Conservation (phyloP, 2,329 filamentous ascomycete genomes). For the Thielaviopsis punctulata region DNA sequence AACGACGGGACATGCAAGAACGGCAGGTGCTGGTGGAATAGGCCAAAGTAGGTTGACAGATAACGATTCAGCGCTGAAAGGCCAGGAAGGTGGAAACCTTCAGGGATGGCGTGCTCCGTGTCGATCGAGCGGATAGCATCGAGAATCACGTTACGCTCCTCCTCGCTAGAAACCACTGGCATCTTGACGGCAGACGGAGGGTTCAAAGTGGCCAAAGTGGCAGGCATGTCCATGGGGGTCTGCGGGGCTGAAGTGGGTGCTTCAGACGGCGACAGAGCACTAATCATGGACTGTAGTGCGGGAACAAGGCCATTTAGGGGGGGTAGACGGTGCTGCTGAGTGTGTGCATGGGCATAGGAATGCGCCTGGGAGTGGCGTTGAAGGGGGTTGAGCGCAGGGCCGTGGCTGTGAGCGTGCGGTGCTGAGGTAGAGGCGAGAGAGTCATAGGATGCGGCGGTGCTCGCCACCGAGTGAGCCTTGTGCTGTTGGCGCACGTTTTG, state of each 20-base stretch:
- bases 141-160: slow-evolving; percentile 69
- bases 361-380: slow-evolving; percentile 33
- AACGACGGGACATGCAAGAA: slow-evolving; percentile 92
- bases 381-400: slow-evolving; percentile 32
- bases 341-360: slow-evolving; percentile 26
- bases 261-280: slow-evolving; percentile 46
- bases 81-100: slow-evolving; percentile 76
- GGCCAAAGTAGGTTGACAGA: slow-evolving; percentile 84
- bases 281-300: slow-evolving; percentile 53
- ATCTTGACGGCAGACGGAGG: slow-evolving; percentile 50
- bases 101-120: slow-evolving; percentile 63
- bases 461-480: slow-evolving; percentile 59
- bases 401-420: not conserved
- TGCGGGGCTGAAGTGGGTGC: slow-evolving; percentile 26
- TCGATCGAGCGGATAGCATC: slow-evolving; percentile 74
- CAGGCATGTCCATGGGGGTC: slow-evolving; percentile 14
- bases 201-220: slow-evolving; percentile 24
- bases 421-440: slow-evolving; percentile 33
- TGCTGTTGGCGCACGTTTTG: slow-evolving; percentile 45
- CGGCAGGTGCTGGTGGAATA: slow-evolving; percentile 92
- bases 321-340: slow-evolving; percentile 45
- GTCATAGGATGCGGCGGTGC: slow-evolving; percentile 49
- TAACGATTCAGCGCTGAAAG: slow-evolving; percentile 75
- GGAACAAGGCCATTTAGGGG: slow-evolving; percentile 45
- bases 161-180: slow-evolving; percentile 68